These are phyloP conservation scores for Leccinum subtestaceum DNA, from an alignment of 768 basidiomycete species.

Conservation along the genomic window DNA sequence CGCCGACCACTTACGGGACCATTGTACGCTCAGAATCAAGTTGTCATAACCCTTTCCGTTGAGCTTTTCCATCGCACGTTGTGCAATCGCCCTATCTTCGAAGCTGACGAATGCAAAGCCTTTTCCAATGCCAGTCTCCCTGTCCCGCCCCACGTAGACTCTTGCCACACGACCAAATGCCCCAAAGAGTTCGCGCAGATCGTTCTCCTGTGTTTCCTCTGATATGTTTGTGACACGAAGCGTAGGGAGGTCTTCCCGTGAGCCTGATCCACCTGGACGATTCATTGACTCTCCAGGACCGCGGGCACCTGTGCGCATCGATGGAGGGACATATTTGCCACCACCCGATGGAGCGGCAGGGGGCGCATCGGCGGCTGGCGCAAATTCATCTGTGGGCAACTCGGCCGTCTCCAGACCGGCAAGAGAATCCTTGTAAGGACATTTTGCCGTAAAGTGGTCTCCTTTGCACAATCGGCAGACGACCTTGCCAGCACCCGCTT, in stretches of 20 bases:
- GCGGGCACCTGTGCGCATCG: conserved; percentile 72
- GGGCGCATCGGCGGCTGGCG: conserved; percentile 34
- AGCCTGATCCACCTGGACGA: conserved; percentile 42
- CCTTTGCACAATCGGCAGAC: conserved; percentile 93
- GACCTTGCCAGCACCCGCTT: conserved; percentile 84
- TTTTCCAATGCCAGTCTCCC: conserved; percentile 92
- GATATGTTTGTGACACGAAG: conserved; percentile 96
- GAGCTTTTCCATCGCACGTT: conserved; percentile 88
- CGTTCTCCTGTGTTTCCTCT: conserved; percentile 91
- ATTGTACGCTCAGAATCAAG: conserved; percentile 70
- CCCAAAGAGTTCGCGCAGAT: conserved; percentile 88
- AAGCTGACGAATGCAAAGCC: conserved; percentile 98
- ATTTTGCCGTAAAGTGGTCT: conserved; percentile 96
- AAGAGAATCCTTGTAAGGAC: conserved; percentile 95
- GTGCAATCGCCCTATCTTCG: conserved; percentile 74
- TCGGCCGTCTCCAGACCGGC: conserved; percentile 65
- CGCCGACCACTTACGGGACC: conserved; percentile 51
- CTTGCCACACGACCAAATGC: conserved; percentile 81
- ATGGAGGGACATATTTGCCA: conserved; percentile 93
- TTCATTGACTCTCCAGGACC: conserved; percentile 76
- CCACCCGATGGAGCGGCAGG: conserved; percentile 47
- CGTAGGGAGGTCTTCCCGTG: conserved; percentile 90
- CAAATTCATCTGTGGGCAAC: conserved; percentile 36
- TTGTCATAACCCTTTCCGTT: conserved; percentile 92
- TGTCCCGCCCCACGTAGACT: conserved; percentile 92